Base-by-base conservation (phyloP, 192 early-diverging fungal genomes). In the Funneliformis mosseae region DNA sequence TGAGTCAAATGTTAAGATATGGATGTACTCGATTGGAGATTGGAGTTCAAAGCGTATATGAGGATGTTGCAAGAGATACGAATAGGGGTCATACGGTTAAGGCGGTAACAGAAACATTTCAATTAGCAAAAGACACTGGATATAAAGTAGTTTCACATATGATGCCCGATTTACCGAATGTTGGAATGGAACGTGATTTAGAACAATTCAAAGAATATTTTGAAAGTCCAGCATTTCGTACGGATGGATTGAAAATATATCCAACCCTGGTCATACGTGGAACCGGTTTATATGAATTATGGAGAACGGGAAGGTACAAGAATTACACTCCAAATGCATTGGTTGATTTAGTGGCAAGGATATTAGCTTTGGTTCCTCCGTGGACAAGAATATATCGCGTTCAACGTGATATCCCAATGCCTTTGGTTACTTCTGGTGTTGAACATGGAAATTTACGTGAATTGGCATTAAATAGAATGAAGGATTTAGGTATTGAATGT, bases 91-190 rank as follows among this genome's bases (percentile, higher is more conserved):
- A 99, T 82, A 99, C 98, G 18, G 98, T 99, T 74, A 95, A 94
- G 71, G 96, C 98, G 1, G 98, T 99, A 0, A 95, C 93, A 82
- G 98, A 99, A 85, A 95, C 95, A 21, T 99, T 99, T 84, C 97
- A 99, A 62, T 85, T 99, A 70, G 94, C 94, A 77, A 99, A 99
- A 85, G 98, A 99, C 80, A 94, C 97, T 23, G 98, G 98, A 12
- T 99, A 96, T 89, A 99, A 99, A 83, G 94, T 99, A 0, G 98
- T 99, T 11, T 92, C 97, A 18, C 98, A 99, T 78, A 99, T 99
- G 98, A 99, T 99, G 98, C 98, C 98, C 11, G 97, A 99, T 88
- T 87, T 99, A 74, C 97, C 98, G 3, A 99, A 99, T 81, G 97
- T 99, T 12, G 97, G 97, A 21, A 99, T 99, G 97, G 97, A 99